phyloP scores from a whole-genome alignment of 495 filamentous ascomycete species.

The Trichoderma erinaceum region DNA sequence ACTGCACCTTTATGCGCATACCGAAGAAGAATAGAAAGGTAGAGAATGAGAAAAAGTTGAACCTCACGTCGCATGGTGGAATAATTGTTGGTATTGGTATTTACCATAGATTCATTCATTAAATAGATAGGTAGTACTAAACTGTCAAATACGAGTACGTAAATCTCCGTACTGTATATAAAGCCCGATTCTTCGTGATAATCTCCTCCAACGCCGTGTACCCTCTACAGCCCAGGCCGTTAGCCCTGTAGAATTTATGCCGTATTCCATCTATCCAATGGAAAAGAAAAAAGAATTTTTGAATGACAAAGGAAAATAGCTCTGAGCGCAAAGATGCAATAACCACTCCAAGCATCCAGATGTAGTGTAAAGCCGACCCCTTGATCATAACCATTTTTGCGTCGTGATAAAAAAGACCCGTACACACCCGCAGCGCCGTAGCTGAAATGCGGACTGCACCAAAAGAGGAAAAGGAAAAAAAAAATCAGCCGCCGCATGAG shows the following conservation, averaged over 20 bases:
- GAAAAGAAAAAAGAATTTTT: not conserved
- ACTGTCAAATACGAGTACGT: too few species aligned
- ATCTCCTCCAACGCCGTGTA: slow-evolving; percentile 1
- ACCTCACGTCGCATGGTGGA: not conserved
- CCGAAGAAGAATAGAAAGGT: not conserved
- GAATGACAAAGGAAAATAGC: not conserved
- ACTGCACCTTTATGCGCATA: too few species aligned
- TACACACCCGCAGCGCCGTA: not conserved
- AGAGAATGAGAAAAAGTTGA: not conserved
- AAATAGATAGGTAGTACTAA: not conserved
- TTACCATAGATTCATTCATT: not conserved
- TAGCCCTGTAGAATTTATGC: not conserved
- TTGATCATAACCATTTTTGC: slow-evolving; percentile 11
- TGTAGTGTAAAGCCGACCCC: slow-evolving; percentile 6
- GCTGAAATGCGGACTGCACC: not conserved
- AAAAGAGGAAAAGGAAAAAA: not conserved
- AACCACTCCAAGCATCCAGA: not conserved
- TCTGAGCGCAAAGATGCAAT: not conserved
- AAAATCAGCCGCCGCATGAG: not conserved
- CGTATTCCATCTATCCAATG: not conserved
- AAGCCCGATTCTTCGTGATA: not conserved
- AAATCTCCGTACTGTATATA: too few species aligned
- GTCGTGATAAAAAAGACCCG: slow-evolving; percentile 3
- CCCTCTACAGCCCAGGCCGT: not conserved
- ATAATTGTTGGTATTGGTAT: not conserved